These are phyloP conservation scores for Ochetophila trinervis DNA, from an alignment of 306 rosid genomes.

Conservation along the genomic window DNA sequence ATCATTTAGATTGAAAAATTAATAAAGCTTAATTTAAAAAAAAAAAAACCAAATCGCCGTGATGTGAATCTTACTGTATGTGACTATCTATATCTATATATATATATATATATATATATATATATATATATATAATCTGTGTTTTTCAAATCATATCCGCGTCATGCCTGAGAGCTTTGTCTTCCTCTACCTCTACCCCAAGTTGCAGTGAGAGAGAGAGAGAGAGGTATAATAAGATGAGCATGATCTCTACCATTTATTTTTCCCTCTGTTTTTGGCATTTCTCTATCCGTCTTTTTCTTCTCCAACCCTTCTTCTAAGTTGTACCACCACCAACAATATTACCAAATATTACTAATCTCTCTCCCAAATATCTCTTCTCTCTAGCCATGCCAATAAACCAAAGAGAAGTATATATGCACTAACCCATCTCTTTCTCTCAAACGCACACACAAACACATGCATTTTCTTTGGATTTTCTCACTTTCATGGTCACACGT, in stretches of 20 bases:
- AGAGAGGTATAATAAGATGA: not conserved
- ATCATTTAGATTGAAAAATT: too few species aligned
- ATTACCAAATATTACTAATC: not conserved
- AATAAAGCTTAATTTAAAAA: too few species aligned
- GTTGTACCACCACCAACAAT: not conserved
- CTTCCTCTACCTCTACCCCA: slow-evolving; percentile 14
- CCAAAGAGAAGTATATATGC: too few species aligned
- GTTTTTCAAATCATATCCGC: slow-evolving; percentile 24
- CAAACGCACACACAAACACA: too few species aligned
- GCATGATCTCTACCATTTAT: slow-evolving; percentile 28
- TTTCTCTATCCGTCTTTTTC: slow-evolving; percentile 33
- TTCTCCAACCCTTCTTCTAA: slow-evolving; percentile 3
- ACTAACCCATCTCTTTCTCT: too few species aligned
- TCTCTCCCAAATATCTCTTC: not conserved
- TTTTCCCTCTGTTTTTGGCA: slow-evolving; percentile 22
- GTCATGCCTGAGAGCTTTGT: slow-evolving; percentile 14
- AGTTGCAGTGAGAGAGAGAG: slow-evolving; percentile 19
- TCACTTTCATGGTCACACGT: not conserved
- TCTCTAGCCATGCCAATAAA: not conserved
- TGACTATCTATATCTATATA: too few species aligned
- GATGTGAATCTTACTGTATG: too few species aligned
- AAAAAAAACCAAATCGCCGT: too few species aligned
- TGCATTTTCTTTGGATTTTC: too few species aligned
- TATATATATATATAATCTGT: not conserved
- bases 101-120: slow-evolving; percentile 8